These are phyloP conservation scores for Tolypocladium sp. DNA, from an alignment of 2,329 filamentous ascomycete genomes.

Conservation along the genomic window DNA sequence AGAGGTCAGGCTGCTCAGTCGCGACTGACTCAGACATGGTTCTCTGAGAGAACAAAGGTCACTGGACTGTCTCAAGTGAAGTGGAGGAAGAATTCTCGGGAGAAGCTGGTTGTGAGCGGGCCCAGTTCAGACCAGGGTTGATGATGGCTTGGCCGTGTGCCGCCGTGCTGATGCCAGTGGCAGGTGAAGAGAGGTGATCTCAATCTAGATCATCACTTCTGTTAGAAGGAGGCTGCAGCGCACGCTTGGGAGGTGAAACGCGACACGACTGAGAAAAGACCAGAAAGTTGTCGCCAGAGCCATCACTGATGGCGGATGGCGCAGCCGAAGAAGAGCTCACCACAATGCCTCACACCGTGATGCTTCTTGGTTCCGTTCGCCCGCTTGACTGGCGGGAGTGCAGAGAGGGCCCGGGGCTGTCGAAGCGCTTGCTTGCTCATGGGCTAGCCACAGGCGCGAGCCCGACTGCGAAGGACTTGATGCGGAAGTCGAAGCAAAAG, in stretches of 20 bases:
- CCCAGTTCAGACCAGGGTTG: neutral
- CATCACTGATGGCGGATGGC: neutral
- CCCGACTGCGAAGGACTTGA: neutral
- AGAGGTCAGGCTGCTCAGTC: constrained; percentile 38
- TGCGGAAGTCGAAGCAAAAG: no score
- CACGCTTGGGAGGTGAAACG: neutral
- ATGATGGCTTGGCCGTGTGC: neutral
- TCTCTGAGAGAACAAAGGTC: neutral
- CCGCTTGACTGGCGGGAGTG: neutral
- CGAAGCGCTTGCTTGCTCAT: neutral
- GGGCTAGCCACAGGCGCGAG: neutral
- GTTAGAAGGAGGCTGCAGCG: neutral
- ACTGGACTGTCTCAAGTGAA: neutral
- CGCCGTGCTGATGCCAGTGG: neutral
- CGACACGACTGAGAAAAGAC: neutral
- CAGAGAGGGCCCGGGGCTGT: neutral
- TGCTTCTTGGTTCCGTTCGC: neutral
- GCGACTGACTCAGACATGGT: constrained; percentile 39
- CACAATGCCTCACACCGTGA: neutral
- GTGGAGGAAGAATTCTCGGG: neutral
- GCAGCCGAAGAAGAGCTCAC: neutral
- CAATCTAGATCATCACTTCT: neutral
- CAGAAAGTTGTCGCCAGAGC: neutral
- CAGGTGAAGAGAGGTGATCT: neutral
- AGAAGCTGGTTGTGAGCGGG: neutral